Evolutionary conservation across 176 grass and related monocot genomes (phyloP), one percentile per base, ranked within the genome.

Genomic region (Carex kokanica): DNA sequence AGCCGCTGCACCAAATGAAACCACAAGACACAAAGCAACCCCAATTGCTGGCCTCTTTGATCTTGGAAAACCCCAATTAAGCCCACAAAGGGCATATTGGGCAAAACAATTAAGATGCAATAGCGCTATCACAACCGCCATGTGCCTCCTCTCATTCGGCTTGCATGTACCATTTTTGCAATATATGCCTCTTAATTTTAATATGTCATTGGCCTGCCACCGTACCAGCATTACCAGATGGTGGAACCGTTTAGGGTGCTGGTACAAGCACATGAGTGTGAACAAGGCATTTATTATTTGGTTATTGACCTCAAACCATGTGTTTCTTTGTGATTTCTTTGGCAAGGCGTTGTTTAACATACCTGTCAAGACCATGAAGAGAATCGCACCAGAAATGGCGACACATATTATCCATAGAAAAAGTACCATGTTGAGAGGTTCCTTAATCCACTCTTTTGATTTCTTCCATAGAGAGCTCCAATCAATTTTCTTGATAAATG

Each of bases 331-430:
- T 1, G 87, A 2, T 45, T 93, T 97, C 8, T 6, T 85, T 1
- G 83, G 81, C 55, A 97, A 20, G 1, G 31, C 89, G 0, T 32
- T 61, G 77, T 90, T 97, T 3, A 97, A 83, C 94, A 97, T 97
- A 79, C 87, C 89, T 7, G 89, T 97, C 94, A 93, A 87, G 0
- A 97, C 94, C 74, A 93, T 88, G 83, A 96, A 96, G 38, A 97
- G 89, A 54, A 97, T 93, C 2, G 94, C 94, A 4, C 94, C 94
- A 0, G 94, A 93, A 5, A 97, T 41, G 0, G 57, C 94, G 0
- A 97, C 94, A 10, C 83, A 82, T 5, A 56, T 17, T 17, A 97
- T 82, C 94, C 94, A 93, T 31, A 81, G 9, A 18, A 73, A 83
- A 1, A 97, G 89, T 0, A 86, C 94, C 91, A 97, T 91, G 81